Evolutionary conservation across 1,284 basidiomycete genomes (phyloP), one percentile per base, ranked within the genome.

Genomic region (Tremellales sp.): DNA sequence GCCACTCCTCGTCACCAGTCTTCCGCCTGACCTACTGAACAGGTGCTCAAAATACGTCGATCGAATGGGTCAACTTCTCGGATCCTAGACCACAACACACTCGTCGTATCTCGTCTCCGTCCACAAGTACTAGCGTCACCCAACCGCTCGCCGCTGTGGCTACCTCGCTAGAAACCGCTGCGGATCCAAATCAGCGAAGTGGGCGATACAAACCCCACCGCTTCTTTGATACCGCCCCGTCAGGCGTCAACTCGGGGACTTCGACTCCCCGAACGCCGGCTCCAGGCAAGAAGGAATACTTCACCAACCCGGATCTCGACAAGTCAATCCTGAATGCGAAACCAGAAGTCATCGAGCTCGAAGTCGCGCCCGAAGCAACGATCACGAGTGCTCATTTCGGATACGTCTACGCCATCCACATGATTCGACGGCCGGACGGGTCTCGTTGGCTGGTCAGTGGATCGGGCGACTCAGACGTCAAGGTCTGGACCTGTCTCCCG

Each of bases 311-410:
- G 9, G 59, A 62, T 36, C 35, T 57, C 16, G 47, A 48, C 29
- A 45, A 47, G 22, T 31, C 51, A 10, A 40, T 24, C 35, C 18
- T 39, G 22, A 40, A 48, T 16, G 47, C 45, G 10, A 47, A 52
- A 22, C 36, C 52, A 26, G 45, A 50, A 1, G 66, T 62, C 4
- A 50, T 53, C 19, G 67, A 72, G 38, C 49, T 74, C 16, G 75
- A 79, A 47, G 81, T 92, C 22, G 79, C 82, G 4, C 74, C 79
- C 10, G 75, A 76, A 43, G 85, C 86, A 56, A 83, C 88, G 16
- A 76, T 90, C 27, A 83, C 87, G 56, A 86, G 87, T 2, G 93
- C 92, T 1, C 93, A 97, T 69, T 91, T 83, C 68, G 93, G 93
- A 9, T 97, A 97, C 66, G 80, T 97, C 13, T 97, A 97, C 66